Evolutionary conservation across 1,139 yeast species (phyloP).

Genomic region (Lodderomyces oxycetoniae): DNA sequence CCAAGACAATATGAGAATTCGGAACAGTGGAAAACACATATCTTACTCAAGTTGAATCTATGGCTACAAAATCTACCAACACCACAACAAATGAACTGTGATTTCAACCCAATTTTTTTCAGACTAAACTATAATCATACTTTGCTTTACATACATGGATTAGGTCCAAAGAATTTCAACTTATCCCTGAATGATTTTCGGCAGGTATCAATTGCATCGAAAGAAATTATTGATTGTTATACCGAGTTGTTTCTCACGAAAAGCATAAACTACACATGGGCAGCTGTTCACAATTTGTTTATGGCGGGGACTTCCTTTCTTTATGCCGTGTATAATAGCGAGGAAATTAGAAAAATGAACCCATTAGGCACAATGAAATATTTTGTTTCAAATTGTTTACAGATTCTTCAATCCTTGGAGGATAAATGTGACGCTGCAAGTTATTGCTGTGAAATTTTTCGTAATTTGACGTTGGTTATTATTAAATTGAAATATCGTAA

Average conservation of each 20-base stretch:
- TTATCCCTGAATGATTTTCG: conserved; percentile 51
- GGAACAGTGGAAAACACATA: conserved; percentile 55
- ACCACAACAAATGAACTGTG: conserved; percentile 64
- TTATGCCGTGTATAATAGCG: conserved; percentile 68
- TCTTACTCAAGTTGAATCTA: conserved; percentile 45
- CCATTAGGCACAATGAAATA: conserved; percentile 50
- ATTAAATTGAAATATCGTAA: conserved; percentile 58
- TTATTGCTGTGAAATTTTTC: conserved; percentile 67
- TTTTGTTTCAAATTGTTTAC: conserved; percentile 53
- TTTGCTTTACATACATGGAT: conserved; percentile 64
- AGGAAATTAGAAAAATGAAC: conserved; percentile 45
- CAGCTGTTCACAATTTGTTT: conserved; percentile 82
- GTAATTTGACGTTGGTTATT: conserved; percentile 67
- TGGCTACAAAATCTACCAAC: conserved; percentile 64
- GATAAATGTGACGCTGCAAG: conserved; percentile 78
- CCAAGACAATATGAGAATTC: conserved; percentile 59
- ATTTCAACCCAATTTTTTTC: conserved; percentile 66
- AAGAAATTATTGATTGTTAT: conserved; percentile 62
- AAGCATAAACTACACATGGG: conserved; percentile 84
- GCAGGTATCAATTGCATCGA: conserved; percentile 60
- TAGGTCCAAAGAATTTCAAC: conserved; percentile 63
- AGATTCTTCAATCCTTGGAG: conserved; percentile 55
- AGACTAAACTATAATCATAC: conserved; percentile 76
- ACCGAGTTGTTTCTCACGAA: conserved; percentile 50
- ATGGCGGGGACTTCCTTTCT: conserved; percentile 86